Percentiles rank a stretch among this genome's conserved stretches.
Evolutionary conservation across 306 rosid species (phyloP).

Genomic region (Morella rubra): DNA sequence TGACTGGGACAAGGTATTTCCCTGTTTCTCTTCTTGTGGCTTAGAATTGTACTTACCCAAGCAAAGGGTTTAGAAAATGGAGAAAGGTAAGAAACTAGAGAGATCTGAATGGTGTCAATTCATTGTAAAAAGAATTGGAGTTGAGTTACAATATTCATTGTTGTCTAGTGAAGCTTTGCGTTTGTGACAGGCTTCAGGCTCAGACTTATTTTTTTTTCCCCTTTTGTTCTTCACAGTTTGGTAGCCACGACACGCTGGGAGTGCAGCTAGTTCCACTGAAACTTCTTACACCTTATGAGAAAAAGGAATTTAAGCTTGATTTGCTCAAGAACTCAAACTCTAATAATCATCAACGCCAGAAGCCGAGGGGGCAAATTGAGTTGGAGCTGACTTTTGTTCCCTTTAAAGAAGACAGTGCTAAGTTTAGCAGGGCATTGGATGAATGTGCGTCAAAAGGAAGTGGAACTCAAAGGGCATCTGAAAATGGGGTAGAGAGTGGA

Average conservation of each 20-base stretch:
- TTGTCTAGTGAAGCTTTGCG: neutral
- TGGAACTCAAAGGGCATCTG: conserved; percentile 34
- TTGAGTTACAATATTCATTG: neutral
- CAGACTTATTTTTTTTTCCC: conserved; percentile 3
- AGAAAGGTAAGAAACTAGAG: neutral
- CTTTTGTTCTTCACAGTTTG: conserved; percentile 53
- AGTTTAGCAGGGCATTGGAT: conserved; percentile 32
- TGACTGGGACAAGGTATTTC: conserved; percentile 94
- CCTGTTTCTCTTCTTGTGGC: conserved; percentile 19
- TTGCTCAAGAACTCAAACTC: conserved; percentile 69
- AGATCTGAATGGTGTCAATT: too few species aligned
- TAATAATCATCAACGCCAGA: conserved; percentile 57
- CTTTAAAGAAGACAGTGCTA: conserved; percentile 65
- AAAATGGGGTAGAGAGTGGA: conserved; percentile 48
- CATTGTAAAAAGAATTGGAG: neutral
- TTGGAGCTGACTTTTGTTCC: conserved; percentile 77
- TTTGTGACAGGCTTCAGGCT: conserved; percentile 1
- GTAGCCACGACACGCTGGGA: conserved; percentile 78
- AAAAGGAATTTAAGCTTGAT: conserved; percentile 63
- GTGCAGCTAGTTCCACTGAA: conserved; percentile 83
- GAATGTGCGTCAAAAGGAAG: conserved; percentile 42
- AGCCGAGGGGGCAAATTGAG: conserved; percentile 66
- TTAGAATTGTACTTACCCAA: neutral
- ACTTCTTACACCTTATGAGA: conserved; percentile 57
- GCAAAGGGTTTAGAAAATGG: conserved; percentile 13